phyloP scores from a whole-genome alignment of 1,139 yeast species.

The Yamadazyma spencermartinsiae region DNA sequence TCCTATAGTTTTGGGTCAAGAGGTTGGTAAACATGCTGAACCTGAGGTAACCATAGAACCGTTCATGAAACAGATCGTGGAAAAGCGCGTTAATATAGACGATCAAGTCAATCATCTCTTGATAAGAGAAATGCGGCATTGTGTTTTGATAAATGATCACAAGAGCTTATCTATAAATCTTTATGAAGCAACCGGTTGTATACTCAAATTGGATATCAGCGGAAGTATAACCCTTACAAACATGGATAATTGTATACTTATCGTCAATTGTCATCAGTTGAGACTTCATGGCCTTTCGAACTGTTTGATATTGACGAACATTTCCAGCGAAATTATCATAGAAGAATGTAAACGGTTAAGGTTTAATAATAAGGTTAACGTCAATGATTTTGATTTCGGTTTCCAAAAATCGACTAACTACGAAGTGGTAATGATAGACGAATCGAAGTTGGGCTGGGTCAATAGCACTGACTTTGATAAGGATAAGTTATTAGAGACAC shows the following conservation, averaged over 20 bases:
- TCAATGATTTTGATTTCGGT: constrained; percentile 15
- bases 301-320: constrained; percentile 23
- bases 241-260: constrained; percentile 23
- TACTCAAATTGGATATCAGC: constrained; percentile 21
- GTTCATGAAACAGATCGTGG: constrained; percentile 2
- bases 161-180: constrained; percentile 25
- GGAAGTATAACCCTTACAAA: constrained; percentile 37
- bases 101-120: constrained; percentile 18
- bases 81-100: constrained; percentile 8
- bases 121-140: constrained; percentile 13
- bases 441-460: neutral
- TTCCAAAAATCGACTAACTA: constrained; percentile 8
- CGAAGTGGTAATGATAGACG: neutral
- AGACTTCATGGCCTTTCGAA: constrained; percentile 33
- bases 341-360: constrained; percentile 28
- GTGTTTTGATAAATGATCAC: constrained; percentile 14
- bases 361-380: constrained; percentile 9
- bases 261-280: constrained; percentile 40
- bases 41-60: constrained; percentile 5
- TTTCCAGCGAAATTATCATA: constrained; percentile 29
- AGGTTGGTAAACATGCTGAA: neutral
- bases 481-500: neutral
- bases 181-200: constrained; percentile 19
- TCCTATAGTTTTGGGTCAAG: constrained; percentile 19
- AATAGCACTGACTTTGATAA: neutral